phyloP scores from a whole-genome alignment of 495 filamentous ascomycete species.

The Aspergillus ostianus region DNA sequence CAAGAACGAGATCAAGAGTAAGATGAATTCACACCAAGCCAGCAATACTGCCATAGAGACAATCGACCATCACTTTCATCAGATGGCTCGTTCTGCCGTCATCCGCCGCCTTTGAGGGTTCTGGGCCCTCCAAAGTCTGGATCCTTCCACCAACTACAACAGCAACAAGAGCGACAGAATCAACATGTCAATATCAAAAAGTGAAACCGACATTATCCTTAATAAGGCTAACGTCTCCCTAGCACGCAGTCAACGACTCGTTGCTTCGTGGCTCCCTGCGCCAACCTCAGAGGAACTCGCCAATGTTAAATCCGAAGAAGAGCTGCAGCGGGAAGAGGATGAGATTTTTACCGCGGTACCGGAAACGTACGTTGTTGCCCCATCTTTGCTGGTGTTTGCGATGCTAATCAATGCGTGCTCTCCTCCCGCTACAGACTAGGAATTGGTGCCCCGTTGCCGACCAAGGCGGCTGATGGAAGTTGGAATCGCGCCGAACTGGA shows the following conservation, averaged over 20 bases:
- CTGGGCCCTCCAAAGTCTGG: background rate
- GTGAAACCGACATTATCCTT: conserved; percentile 47
- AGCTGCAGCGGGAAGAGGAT: conserved; percentile 47
- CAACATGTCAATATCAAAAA: conserved; percentile 36
- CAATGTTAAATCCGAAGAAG: conserved; percentile 42
- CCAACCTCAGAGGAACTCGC: conserved; percentile 42
- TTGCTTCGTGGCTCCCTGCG: conserved; percentile 52
- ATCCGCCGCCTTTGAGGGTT: background rate
- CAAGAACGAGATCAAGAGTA: too few species aligned
- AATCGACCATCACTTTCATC: too few species aligned
- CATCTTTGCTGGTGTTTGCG: background rate
- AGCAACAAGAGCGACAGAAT: background rate
- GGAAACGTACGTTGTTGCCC: conserved; percentile 42
- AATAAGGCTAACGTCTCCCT: conserved; percentile 51
- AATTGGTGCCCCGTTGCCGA: conserved; percentile 45
- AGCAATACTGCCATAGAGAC: too few species aligned
- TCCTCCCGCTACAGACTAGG: conserved; percentile 37
- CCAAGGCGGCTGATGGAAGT: conserved; percentile 38
- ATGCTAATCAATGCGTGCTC: background rate
- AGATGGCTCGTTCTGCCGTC: background rate
- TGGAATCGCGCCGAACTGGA: conserved; percentile 40
- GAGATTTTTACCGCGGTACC: conserved; percentile 51
- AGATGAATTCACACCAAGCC: too few species aligned
- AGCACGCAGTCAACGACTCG: conserved; percentile 49
- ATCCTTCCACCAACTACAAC: conserved; percentile 4